phyloP scores from a whole-genome alignment of 805 yeast species.

The Saccharomyces jurei region DNA sequence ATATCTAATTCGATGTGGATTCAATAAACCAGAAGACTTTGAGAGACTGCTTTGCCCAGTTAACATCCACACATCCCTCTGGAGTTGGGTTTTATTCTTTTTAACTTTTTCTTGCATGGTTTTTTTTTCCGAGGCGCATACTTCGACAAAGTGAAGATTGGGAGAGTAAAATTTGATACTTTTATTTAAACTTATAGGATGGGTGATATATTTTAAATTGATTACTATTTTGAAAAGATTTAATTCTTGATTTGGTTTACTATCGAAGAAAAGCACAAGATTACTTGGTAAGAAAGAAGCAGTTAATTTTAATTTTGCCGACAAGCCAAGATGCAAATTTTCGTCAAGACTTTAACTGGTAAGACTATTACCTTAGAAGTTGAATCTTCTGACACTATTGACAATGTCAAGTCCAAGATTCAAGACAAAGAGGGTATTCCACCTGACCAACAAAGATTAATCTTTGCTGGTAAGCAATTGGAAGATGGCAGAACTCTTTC shows the following conservation, averaged over 20 bases:
- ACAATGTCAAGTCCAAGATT: conserved; percentile 92
- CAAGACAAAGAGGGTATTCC: conserved; percentile 98
- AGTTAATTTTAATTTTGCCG: conserved; percentile 33
- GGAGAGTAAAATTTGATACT: neutral
- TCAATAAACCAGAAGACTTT: neutral
- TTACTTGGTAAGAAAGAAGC: conserved; percentile 34
- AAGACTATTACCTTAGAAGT: conserved; percentile 98
- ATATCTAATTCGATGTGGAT: too few species aligned
- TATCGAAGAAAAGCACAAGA: too few species aligned
- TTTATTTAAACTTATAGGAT: neutral
- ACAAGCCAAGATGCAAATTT: conserved; percentile 77
- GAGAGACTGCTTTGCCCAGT: neutral
- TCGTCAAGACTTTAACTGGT: conserved; percentile 99
- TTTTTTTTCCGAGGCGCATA: neutral
- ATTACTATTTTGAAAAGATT: too few species aligned
- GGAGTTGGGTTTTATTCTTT: neutral
- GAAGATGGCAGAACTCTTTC: conserved; percentile 94
- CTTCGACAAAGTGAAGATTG: neutral
- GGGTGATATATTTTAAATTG: conserved; percentile 21
- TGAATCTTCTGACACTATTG: conserved; percentile 95
- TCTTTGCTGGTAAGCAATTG: conserved; percentile 96
- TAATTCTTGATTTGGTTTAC: too few species aligned
- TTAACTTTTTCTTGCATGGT: neutral
- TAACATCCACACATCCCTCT: neutral
- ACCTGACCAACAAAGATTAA: conserved; percentile 94